Evolutionary conservation across 2,329 filamentous ascomycete species (phyloP), one percentile per base, ranked within the genome.

Genomic region (Grosmannia serpens): DNA sequence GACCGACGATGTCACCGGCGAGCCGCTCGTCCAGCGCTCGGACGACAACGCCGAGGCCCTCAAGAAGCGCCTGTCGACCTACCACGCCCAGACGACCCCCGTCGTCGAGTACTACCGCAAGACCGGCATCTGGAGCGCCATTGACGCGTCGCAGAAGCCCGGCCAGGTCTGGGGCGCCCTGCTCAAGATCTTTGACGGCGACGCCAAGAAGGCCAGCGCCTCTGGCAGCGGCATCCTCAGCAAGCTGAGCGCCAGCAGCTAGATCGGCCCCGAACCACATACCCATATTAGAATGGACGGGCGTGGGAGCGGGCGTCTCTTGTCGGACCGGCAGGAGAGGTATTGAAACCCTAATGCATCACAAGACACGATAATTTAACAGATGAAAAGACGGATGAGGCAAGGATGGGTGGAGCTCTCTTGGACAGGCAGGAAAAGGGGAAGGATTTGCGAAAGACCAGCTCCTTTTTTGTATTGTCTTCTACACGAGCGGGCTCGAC

Each of bases 71-170:
- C 82, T 99, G 61, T 79, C 79, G 47, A 96, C 92, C 61, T 99
- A 99, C 77, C 94, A 99, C 78, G 79, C 84, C 65, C 94, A 99
- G 83, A 99, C 94, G 38, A 76, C 84, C 51, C 94, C 94, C 24
- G 94, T 99, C 55, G 91, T 96, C 63, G 81, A 85, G 60, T 99
- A 99, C 81, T 99, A 99, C 84, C 88, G 95, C 77, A 90, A 91
- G 76, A 95, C 89, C 55, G 91, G 91, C 66, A 96, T 99, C 79
- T 99, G 94, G 94, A 87, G 87, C 74, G 87, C 88, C 63, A 84
- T 99, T 68, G 94, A 99, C 72, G 94, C 94, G 64, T 95, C 89
- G 78, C 91, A 99, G 79, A 87, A 96, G 76, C 94, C 94, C 24
- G 89, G 89, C 53, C 86, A 91, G 74, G 94, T 99, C 62, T 99